These are phyloP conservation scores for Phialemoniopsis sp. DNA, from an alignment of 2,329 filamentous ascomycete genomes.

Conservation along the genomic window DNA sequence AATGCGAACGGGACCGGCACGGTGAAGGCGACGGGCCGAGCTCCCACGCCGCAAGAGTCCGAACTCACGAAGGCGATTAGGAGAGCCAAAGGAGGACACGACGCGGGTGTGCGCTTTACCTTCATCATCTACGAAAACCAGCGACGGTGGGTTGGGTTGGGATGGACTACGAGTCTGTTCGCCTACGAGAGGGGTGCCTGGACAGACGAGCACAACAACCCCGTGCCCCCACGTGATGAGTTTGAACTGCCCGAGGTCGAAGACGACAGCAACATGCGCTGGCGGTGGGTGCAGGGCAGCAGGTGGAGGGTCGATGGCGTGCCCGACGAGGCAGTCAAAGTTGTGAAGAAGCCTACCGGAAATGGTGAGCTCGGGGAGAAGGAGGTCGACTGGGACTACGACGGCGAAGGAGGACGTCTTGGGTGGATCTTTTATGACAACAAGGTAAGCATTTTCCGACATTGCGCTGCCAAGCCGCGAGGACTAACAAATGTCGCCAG, in stretches of 20 bases:
- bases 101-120: slow-evolving; percentile 86
- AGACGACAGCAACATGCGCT: slow-evolving; percentile 51
- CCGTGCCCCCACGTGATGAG: slow-evolving; percentile 69
- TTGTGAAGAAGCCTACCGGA: slow-evolving; percentile 21
- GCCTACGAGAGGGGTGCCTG: slow-evolving; percentile 86
- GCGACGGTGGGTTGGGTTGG: slow-evolving; percentile 87
- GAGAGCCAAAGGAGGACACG: slow-evolving; percentile 37
- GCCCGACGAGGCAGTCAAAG: slow-evolving; percentile 40
- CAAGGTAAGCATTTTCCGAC: slow-evolving; percentile 56
- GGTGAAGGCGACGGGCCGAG: slow-evolving; percentile 18
- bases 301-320: slow-evolving; percentile 84
- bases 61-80: slow-evolving; percentile 42
- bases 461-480: background rate
- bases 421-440: slow-evolving; percentile 99
- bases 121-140: slow-evolving; percentile 98
- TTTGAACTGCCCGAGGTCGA: slow-evolving; percentile 60
- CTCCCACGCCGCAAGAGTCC: slow-evolving; percentile 33
- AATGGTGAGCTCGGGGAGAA: slow-evolving; percentile 16
- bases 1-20: slow-evolving; percentile 16
- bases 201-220: slow-evolving; percentile 93
- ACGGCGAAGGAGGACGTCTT: slow-evolving; percentile 57
- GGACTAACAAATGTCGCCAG: slow-evolving; percentile 33
- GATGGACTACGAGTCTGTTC: slow-evolving; percentile 90
- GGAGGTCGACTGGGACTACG: slow-evolving; percentile 45
- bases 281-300: slow-evolving; percentile 79